Conservation (phyloP, 2,329 filamentous ascomycete genomes). For the Trichoderma atrobrunneum region DNA sequence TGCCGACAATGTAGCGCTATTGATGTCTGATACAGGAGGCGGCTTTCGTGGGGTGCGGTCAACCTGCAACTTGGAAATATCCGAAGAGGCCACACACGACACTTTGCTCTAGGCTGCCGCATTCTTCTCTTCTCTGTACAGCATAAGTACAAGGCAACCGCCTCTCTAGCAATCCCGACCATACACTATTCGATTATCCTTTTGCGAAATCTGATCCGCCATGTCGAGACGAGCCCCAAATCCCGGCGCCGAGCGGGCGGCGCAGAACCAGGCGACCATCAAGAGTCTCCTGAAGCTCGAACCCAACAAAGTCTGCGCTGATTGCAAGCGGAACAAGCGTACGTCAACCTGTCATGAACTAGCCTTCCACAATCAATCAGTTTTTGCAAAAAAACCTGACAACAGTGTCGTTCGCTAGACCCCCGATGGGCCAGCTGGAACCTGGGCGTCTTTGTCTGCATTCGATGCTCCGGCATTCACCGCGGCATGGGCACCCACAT, state of each 20-base stretch:
- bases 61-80: conserved; percentile 14
- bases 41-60: conserved; percentile 18
- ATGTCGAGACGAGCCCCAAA: conserved; percentile 81
- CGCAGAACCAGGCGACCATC: conserved; percentile 89
- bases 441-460: conserved; percentile 93
- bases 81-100: conserved; percentile 14
- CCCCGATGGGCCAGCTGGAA: conserved; percentile 99
- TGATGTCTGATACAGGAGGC: conserved; percentile 17
- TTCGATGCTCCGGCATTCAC: conserved; percentile 97
- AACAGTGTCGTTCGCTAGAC: conserved; percentile 52
- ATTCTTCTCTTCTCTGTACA: neutral
- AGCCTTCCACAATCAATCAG: too few relatives aligned
- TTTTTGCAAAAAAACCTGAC: neutral
- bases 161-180: neutral
- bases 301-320: conserved; percentile 92
- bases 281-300: conserved; percentile 95
- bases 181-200: neutral
- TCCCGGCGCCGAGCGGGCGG: conserved; percentile 79
- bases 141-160: neutral
- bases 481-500: conserved; percentile 99
- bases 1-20: neutral
- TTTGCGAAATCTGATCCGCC: conserved; percentile 24
- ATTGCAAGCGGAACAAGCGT: conserved; percentile 99
- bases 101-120: conserved; percentile 16
- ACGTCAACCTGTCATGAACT: conserved; percentile 35